Evolutionary conservation across 2,329 filamentous ascomycete genomes (phyloP).

Genomic region (Trichocomaceae sp.): DNA sequence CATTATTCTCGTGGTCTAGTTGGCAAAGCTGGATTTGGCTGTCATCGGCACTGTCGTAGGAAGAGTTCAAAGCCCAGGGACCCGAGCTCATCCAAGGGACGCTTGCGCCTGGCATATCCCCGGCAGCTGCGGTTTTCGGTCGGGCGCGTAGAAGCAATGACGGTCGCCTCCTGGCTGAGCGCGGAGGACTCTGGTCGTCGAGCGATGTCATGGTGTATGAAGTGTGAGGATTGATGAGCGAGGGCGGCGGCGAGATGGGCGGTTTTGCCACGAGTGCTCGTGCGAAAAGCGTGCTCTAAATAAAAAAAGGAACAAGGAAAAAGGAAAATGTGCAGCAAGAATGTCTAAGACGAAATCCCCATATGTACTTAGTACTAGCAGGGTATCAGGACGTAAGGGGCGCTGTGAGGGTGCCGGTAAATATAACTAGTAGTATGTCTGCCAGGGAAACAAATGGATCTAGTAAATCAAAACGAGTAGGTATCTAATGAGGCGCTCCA

Average conservation of each 20-base stretch:
- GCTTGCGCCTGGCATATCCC: slow-evolving; percentile 8
- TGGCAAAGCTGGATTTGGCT: slow-evolving; percentile 15
- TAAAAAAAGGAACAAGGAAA: slow-evolving; percentile 4
- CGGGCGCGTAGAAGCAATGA: slow-evolving; percentile 34
- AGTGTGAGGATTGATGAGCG: background rate
- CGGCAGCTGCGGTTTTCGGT: slow-evolving; percentile 30
- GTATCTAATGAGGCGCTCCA: slow-evolving; percentile 12
- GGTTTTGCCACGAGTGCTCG: slow-evolving; percentile 11
- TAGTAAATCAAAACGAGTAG: slow-evolving; percentile 14
- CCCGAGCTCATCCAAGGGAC: slow-evolving; percentile 10
- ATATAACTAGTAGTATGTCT: background rate
- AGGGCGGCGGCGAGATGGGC: background rate
- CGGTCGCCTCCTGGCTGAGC: slow-evolving; percentile 30
- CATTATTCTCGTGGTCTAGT: slow-evolving; percentile 21
- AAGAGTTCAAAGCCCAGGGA: slow-evolving; percentile 9
- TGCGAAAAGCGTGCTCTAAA: slow-evolving; percentile 9
- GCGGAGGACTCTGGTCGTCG: slow-evolving; percentile 24
- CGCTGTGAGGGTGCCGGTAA: slow-evolving; percentile 12
- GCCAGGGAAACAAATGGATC: slow-evolving; percentile 9
- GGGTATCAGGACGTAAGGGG: slow-evolving; percentile 13
- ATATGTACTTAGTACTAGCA: background rate
- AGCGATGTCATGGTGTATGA: slow-evolving; percentile 6
- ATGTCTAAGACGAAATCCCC: background rate
- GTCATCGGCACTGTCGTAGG: slow-evolving; percentile 6
- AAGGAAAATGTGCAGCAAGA: slow-evolving; percentile 3